Evolutionary conservation across 2,329 filamentous ascomycete genomes (phyloP), one percentile per base, ranked within the genome.

Genomic region (Dactylonectria macrodidyma): DNA sequence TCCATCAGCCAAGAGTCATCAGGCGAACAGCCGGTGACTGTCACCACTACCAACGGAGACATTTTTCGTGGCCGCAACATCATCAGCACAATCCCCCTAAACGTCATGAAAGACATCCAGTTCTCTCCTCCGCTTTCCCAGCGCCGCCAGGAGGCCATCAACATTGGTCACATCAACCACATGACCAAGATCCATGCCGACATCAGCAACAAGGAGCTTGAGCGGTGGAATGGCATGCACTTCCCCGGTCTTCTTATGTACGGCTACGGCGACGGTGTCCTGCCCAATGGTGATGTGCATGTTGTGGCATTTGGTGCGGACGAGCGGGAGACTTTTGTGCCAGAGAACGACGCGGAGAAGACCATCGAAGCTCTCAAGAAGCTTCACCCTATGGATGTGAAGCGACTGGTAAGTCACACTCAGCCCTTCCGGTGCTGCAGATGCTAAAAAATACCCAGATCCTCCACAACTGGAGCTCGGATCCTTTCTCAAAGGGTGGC

Each of bases 381-480:
- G 38, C 48, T 71, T 2, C 67, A 71, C 10, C 67, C 65, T 44
- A 71, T 72, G 67, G 51, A 69, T 26, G 59, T 69, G 1, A 67
- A 69, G 30, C 26, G 67, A 34, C 6, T 69, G 24, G 66, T 69
- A 62, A 44, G 56, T 19, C 19, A 19, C 19, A 19, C 4, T 30
- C 26, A 30, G 26, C 26, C 26, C 26, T 30, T 14, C 0, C 1
- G 4, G 6, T 14, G 16, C 30, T 2, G 6, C 6, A 9, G 6
- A 19, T 22, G 19, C 41, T 54, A 38, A 59, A 4, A 59, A 2
- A 1, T n/a, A 1, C 1, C 11, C 38, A 62, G 41, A 50, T 69
- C 6, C 14, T 64, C 3, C 76, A 78, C 50, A 70, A 78, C 63
- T 78, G 75, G 76, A 59, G 58, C 33, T 67, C 69, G 10, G 76